phyloP scores from a whole-genome alignment of 306 rosid species.

The Astragalus membranaceus region DNA sequence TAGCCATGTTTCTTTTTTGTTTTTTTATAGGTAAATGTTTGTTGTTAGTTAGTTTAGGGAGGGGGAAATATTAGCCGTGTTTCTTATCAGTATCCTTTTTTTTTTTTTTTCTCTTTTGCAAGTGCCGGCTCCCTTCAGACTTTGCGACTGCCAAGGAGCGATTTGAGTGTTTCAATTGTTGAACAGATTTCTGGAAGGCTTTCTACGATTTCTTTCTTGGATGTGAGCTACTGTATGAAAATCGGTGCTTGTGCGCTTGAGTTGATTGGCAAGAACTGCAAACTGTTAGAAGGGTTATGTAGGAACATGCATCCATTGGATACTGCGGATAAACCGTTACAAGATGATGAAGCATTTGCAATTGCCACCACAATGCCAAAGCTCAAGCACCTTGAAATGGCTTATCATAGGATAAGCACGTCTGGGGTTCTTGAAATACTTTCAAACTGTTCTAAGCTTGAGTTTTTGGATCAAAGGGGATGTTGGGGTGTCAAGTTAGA shows the following conservation, averaged over 20 bases:
- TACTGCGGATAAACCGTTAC: conserved; percentile 67
- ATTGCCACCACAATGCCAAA: conserved; percentile 93
- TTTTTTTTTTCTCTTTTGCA: conserved; percentile 44
- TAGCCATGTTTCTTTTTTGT: conserved; percentile 18
- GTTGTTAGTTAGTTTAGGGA: too few species aligned
- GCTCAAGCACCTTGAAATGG: conserved; percentile 91
- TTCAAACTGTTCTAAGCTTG: conserved; percentile 62
- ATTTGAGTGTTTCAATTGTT: conserved; percentile 50
- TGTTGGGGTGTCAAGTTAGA: conserved; percentile 88
- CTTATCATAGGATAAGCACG: conserved; percentile 69
- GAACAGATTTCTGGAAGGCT: conserved; percentile 69
- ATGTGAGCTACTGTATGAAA: conserved; percentile 87
- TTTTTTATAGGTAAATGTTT: too few species aligned
- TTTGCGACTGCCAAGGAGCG: conserved; percentile 67
- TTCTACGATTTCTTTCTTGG: conserved; percentile 72
- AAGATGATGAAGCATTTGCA: conserved; percentile 80
- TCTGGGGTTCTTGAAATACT: conserved; percentile 57
- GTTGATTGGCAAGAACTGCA: conserved; percentile 86
- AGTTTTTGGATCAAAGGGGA: conserved; percentile 79
- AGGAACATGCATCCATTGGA: conserved; percentile 92
- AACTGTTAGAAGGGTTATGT: conserved; percentile 58
- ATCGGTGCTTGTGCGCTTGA: conserved; percentile 57
- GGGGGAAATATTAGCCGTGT: background rate
- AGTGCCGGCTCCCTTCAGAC: conserved; percentile 86
- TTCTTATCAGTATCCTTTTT: conserved; percentile 4